Conservation (phyloP, 176 grass and related monocot genomes). For the Eremochloa ophiuroides region DNA sequence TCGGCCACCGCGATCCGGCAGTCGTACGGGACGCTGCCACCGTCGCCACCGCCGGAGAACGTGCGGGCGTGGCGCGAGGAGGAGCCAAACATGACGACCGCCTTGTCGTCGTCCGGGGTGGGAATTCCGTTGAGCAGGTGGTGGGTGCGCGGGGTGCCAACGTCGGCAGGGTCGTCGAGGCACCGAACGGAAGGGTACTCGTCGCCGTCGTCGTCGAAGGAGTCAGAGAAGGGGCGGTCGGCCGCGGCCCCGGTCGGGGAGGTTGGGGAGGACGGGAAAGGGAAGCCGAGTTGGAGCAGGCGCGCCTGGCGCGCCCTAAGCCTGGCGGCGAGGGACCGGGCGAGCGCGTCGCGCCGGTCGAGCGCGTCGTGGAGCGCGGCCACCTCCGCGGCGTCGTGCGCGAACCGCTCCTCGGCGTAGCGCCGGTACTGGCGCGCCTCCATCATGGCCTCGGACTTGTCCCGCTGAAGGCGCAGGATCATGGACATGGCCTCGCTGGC, state of each 20-base stretch:
- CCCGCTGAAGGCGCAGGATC: conserved; percentile 79
- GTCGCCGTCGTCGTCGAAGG: not conserved
- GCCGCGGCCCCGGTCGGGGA: not conserved
- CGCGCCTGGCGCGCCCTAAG: conserved; percentile 34
- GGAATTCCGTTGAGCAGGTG: conserved; percentile 41
- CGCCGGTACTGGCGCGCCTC: conserved; percentile 70
- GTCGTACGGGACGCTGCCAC: not conserved
- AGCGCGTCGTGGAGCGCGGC: conserved; percentile 45
- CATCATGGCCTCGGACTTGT: conserved; percentile 79
- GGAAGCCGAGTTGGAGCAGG: conserved; percentile 44
- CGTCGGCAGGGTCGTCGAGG: conserved; percentile 12
- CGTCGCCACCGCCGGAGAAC: conserved; percentile 1
- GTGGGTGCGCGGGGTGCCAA: conserved; percentile 35
- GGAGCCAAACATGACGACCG: conserved; percentile 23
- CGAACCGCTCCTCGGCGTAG: conserved; percentile 67
- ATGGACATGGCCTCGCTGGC: conserved; percentile 76
- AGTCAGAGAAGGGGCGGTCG: not conserved
- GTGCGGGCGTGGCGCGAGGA: conserved; percentile 5
- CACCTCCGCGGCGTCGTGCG: conserved; percentile 43
- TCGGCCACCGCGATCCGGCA: not conserved
- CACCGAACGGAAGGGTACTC: not conserved
- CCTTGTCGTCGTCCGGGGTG: not conserved
- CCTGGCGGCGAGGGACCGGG: conserved; percentile 22
- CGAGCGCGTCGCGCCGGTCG: conserved; percentile 20
- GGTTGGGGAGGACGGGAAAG: not conserved